A percentile compares a stretch with the other conserved stretches of the same genome.
These are phyloP conservation scores for Phytopythium vexans DNA, from an alignment of 352 stramenopile genomes.

Conservation along the genomic window DNA sequence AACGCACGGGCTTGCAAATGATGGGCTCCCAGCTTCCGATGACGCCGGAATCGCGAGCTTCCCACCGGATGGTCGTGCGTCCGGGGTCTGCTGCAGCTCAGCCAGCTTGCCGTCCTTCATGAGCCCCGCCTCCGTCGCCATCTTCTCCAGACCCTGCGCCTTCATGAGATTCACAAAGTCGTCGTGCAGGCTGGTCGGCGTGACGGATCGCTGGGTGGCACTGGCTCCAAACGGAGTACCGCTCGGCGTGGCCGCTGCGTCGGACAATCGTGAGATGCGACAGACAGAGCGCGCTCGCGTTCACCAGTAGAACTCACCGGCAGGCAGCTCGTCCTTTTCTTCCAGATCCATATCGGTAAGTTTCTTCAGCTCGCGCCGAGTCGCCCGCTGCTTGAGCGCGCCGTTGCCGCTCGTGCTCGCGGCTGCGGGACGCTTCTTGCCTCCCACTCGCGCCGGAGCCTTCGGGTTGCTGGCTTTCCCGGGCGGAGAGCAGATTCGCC, in stretches of 20 bases:
- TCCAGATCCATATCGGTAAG: conserved; percentile 72
- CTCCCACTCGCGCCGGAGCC: conserved; percentile 29
- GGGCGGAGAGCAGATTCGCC: conserved; percentile 29
- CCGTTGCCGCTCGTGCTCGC: conserved; percentile 11
- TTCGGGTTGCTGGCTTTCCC: conserved; percentile 34
- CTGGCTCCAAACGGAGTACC: conserved; percentile 39
- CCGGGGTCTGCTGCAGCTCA: conserved; percentile 31
- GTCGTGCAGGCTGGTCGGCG: conserved; percentile 77
- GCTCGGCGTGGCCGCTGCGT: not conserved
- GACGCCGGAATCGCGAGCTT: not conserved
- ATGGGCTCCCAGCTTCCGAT: conserved; percentile 28
- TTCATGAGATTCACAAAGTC: conserved; percentile 89
- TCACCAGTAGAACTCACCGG: conserved; percentile 14
- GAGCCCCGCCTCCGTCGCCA: conserved; percentile 71
- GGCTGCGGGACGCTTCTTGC: conserved; percentile 37
- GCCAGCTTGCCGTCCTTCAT: conserved; percentile 74
- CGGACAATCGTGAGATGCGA: not conserved
- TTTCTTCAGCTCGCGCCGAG: conserved; percentile 77
- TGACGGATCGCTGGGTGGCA: conserved; percentile 26
- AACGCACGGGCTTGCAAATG: conserved; percentile 63
- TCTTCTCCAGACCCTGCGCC: conserved; percentile 76
- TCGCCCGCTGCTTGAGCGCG: conserved; percentile 47
- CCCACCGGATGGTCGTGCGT: too few species aligned
- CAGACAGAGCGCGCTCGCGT: not conserved
- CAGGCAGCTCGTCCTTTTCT: conserved; percentile 54